Evolutionary conservation across 2,329 filamentous ascomycete genomes (phyloP).

Genomic region (Thyridium curvatum): DNA sequence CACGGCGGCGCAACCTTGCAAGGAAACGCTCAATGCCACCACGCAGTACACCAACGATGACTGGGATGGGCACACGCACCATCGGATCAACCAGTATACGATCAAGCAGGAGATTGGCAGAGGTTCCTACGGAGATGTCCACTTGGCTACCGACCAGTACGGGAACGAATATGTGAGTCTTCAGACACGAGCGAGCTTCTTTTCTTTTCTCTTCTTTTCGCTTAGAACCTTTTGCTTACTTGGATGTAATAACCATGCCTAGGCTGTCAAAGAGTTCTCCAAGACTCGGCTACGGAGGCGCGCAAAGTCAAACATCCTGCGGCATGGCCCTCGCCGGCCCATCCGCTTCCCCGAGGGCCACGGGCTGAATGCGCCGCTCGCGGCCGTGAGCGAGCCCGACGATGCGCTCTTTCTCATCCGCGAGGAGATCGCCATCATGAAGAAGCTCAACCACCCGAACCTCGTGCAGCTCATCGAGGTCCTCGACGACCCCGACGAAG

Average conservation of each 20-base stretch:
- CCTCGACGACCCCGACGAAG: conserved; percentile 88
- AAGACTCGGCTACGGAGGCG: conserved; percentile 85
- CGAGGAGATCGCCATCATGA: conserved; percentile 98
- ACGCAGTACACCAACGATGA: conserved; percentile 84
- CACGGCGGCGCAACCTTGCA: conserved; percentile 7
- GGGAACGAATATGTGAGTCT: conserved; percentile 81
- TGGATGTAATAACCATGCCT: conserved; percentile 14
- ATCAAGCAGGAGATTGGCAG: conserved; percentile 95
- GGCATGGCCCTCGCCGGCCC: conserved; percentile 42
- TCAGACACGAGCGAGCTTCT: background rate
- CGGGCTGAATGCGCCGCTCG: conserved; percentile 63
- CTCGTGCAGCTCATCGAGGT: conserved; percentile 92
- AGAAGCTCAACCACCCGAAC: conserved; percentile 92
- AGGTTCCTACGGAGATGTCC: conserved; percentile 91
- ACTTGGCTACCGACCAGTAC: conserved; percentile 83
- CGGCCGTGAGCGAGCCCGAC: conserved; percentile 58
- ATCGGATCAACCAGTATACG: conserved; percentile 89
- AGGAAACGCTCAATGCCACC: conserved; percentile 89
- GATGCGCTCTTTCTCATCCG: conserved; percentile 81
- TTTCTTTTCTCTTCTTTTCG: background rate
- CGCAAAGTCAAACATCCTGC: conserved; percentile 82
- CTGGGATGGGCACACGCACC: conserved; percentile 71
- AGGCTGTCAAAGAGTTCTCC: conserved; percentile 98
- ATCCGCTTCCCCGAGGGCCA: conserved; percentile 45
- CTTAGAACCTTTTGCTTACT: conserved; percentile 3